Evolutionary conservation across 768 basidiomycete genomes (phyloP), one percentile per base, ranked within the genome.

Genomic region (Hypholoma fasciculare): DNA sequence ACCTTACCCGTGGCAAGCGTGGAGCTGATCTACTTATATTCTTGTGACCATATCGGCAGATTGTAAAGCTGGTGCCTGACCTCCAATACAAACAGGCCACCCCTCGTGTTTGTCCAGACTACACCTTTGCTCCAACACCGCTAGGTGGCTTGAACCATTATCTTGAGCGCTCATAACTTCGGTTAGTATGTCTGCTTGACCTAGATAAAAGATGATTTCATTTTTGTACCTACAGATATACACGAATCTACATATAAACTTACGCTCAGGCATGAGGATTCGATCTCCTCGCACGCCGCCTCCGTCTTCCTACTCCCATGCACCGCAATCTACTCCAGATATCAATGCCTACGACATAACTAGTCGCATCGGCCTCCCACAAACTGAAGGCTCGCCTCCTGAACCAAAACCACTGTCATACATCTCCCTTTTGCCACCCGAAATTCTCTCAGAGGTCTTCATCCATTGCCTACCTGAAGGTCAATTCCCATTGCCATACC

Each of bases 391-490:
- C 9, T 42, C 40, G 27, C 34, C 23, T 4, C 23, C 17, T 60
- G 34, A 56, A 61, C 30, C 47, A 47, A 42, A 55, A 59, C 20
- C 59, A 57, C 3, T 34, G 6, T 61, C 61, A 13, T 58, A 64
- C 27, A 61, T 67, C 9, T 65, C 66, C 36, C 49, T 52, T 49
- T 69, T 74, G 4, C 72, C 72, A 39, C 59, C 66, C 23, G 72
- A 74, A 61, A 56, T 74, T n/a, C 57, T 74, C 30, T 49, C 68
- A 19, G 63, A 70, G 48, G 69, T 72, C 27, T 74, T 74, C 56
- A 47, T 65, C 16, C 62, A 63, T 56, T 71, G 70, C 54, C 42
- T 71, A 34, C 67, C 71, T 27, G 38, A 59, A 39, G 68, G 67
- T 6, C 59, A 51, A 46, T 74, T 68, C 54, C 68, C 68, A 27